Percentiles rank a stretch among this genome's conserved stretches.
These are phyloP conservation scores for Dothidotthia symphoricarpi DNA, from an alignment of 2,329 filamentous ascomycete genomes.

Conservation along the genomic window DNA sequence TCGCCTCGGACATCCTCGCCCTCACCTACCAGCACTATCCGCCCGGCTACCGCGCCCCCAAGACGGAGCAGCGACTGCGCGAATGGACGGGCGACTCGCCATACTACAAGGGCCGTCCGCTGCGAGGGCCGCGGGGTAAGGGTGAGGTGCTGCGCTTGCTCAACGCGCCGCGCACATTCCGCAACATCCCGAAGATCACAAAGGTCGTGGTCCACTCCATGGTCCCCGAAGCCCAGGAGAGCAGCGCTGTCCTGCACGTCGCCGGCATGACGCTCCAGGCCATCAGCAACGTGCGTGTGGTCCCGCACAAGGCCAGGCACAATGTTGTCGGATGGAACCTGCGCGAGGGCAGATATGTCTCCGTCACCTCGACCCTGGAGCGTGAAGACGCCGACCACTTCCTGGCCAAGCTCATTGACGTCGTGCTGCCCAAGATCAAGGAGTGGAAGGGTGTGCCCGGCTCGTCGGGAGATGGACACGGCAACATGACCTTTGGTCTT, in stretches of 20 bases:
- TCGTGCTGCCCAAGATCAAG: constrained; percentile 93
- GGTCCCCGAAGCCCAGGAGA: constrained; percentile 65
- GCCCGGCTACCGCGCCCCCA: constrained; percentile 66
- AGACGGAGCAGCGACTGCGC: constrained; percentile 66
- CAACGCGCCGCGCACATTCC: constrained; percentile 68
- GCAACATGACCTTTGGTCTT: constrained; percentile 84
- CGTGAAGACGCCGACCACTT: constrained; percentile 88
- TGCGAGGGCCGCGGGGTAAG: constrained; percentile 78
- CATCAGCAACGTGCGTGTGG: constrained; percentile 74
- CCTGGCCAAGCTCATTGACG: constrained; percentile 81
- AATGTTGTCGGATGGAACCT: constrained; percentile 76
- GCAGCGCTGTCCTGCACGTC: constrained; percentile 74
- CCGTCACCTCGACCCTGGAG: constrained; percentile 73
- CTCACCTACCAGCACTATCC: constrained; percentile 84
- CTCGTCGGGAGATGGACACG: constrained; percentile 78
- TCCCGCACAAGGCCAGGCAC: constrained; percentile 66
- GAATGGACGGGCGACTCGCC: constrained; percentile 87
- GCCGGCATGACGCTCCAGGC: constrained; percentile 81
- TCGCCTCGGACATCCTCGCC: constrained; percentile 83
- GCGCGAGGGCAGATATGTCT: constrained; percentile 66
- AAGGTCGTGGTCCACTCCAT: constrained; percentile 78
- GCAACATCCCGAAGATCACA: constrained; percentile 78
- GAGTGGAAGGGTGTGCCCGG: constrained; percentile 84
- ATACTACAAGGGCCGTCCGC: constrained; percentile 88
- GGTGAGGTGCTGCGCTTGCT: constrained; percentile 67